Percentiles rank a stretch among this genome's conserved stretches.
phyloP scores from a whole-genome alignment of 1,139 yeast genomes.

The Wickerhamiella pararugosa region DNA sequence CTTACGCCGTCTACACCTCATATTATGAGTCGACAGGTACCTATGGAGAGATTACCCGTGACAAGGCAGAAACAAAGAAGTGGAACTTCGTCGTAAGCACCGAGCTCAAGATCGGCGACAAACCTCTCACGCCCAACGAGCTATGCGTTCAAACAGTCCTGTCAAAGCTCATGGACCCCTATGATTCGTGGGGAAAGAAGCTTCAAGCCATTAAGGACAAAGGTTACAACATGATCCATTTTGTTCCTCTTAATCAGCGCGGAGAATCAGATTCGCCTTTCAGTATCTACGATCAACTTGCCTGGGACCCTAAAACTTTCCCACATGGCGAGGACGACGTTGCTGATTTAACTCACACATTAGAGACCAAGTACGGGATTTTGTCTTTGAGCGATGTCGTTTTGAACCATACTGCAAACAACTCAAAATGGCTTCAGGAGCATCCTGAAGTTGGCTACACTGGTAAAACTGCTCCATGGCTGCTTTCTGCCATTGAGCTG shows the following conservation, averaged over 20 bases:
- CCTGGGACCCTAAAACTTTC: slow-evolving; percentile 56
- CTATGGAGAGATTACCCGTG: slow-evolving; percentile 14
- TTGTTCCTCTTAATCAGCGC: slow-evolving; percentile 80
- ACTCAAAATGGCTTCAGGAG: slow-evolving; percentile 68
- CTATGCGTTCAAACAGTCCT: slow-evolving; percentile 73
- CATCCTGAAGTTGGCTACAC: slow-evolving; percentile 91
- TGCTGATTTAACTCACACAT: slow-evolving; percentile 29
- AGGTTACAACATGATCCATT: slow-evolving; percentile 91
- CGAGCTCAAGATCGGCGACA: slow-evolving; percentile 40
- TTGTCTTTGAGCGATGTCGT: slow-evolving; percentile 83
- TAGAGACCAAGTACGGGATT: slow-evolving; percentile 44
- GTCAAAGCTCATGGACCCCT: slow-evolving; percentile 80
- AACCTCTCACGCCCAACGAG: slow-evolving; percentile 58
- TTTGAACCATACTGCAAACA: slow-evolving; percentile 86
- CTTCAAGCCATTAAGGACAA: slow-evolving; percentile 48
- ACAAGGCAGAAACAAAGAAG: slow-evolving; percentile 7
- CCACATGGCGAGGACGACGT: slow-evolving; percentile 34
- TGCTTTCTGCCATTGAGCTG: slow-evolving; percentile 67
- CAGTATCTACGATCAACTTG: slow-evolving; percentile 73
- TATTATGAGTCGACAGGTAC: slow-evolving; percentile 12
- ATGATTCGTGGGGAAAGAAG: slow-evolving; percentile 46
- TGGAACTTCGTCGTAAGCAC: slow-evolving; percentile 73
- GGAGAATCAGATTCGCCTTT: slow-evolving; percentile 90
- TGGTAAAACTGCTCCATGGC: slow-evolving; percentile 75
- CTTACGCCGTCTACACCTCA: slow-evolving; percentile 40